Conservation (phyloP, 1,284 basidiomycete genomes). For the Coriolopsis trogii region DNA sequence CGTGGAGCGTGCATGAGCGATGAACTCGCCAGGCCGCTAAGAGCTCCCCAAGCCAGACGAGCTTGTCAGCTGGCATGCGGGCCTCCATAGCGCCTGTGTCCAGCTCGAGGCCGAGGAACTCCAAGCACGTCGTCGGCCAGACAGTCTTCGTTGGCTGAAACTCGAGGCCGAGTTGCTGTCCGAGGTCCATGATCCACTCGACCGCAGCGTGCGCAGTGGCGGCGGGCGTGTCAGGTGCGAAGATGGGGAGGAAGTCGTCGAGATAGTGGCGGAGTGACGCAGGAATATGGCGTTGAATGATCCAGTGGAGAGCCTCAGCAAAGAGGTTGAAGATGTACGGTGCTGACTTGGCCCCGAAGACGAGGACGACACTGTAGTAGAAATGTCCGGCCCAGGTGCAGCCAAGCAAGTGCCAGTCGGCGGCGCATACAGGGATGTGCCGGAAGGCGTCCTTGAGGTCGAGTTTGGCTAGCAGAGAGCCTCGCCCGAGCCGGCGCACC, state of each 20-base stretch:
- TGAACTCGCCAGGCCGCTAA: neutral
- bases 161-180: slow-evolving; percentile 3
- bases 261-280: slow-evolving; percentile 4
- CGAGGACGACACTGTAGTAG: slow-evolving; percentile 36
- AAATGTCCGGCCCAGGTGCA: slow-evolving; percentile 34
- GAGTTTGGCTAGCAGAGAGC: slow-evolving; percentile 40
- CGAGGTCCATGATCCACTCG: slow-evolving; percentile 5
- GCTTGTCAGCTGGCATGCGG: slow-evolving; percentile 3
- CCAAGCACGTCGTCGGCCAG: neutral
- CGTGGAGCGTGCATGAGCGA: slow-evolving; percentile 1
- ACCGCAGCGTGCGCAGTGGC: neutral
- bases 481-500: slow-evolving; percentile 26
- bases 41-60: slow-evolving; percentile 1
- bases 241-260: slow-evolving; percentile 9
- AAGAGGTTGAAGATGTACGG: slow-evolving; percentile 46
- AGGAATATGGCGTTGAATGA: slow-evolving; percentile 25
- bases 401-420: slow-evolving; percentile 39
- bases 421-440: slow-evolving; percentile 37
- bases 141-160: slow-evolving; percentile 2
- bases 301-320: slow-evolving; percentile 39
- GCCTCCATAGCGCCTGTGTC: slow-evolving; percentile 10
- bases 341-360: slow-evolving; percentile 23
- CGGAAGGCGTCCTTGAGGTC: slow-evolving; percentile 40
- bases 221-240: neutral
- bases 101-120: slow-evolving; percentile 10